A percentile compares a stretch with the other conserved stretches of the same genome.
Conservation (phyloP, 257 asterid species). For the Nicotiana obtusifolia region DNA sequence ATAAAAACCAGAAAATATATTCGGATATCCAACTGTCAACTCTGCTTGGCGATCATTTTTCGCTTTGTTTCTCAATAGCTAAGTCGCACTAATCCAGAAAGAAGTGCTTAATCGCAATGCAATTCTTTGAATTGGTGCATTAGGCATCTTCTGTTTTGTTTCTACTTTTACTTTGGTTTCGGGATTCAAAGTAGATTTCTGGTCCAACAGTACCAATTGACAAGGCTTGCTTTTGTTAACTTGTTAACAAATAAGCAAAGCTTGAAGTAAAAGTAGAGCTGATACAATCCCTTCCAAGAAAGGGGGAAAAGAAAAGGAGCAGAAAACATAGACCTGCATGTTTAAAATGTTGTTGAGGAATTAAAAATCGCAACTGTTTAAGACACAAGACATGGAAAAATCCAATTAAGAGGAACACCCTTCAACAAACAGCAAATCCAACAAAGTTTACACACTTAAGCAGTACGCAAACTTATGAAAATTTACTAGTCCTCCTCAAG, state of each 20-base stretch:
- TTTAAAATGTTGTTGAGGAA: neutral
- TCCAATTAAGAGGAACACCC: neutral
- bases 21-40: neutral
- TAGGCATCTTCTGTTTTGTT: neutral
- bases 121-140: neutral
- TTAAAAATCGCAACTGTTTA: neutral
- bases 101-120: neutral
- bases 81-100: neutral
- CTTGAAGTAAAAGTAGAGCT: neutral
- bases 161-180: neutral
- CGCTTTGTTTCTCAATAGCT: neutral
- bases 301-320: neutral
- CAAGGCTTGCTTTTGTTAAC: neutral
- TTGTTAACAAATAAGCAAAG: neutral
- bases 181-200: neutral
- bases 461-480: neutral
- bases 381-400: neutral
- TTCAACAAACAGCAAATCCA: neutral
- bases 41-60: neutral
- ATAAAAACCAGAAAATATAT: neutral
- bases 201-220: neutral
- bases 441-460: neutral
- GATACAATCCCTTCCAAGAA: neutral
- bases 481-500: slow-evolving; percentile 68
- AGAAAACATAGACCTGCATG: neutral